A percentile compares a stretch with the other conserved stretches of the same genome.
Evolutionary conservation across 306 rosid genomes (phyloP).

Genomic region (Gastrolobium bilobum): DNA sequence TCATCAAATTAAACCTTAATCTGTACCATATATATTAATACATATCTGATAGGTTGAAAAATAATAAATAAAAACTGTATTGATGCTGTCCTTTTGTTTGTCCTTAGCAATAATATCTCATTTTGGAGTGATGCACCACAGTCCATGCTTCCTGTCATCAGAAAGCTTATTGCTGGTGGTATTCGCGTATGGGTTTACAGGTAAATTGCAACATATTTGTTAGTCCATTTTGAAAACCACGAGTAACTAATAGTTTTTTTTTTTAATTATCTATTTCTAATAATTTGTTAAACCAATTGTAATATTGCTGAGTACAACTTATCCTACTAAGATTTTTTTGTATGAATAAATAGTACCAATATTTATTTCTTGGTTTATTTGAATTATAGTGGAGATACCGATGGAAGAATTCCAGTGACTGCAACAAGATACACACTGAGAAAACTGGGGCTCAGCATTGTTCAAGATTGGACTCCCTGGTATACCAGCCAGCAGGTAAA

Average conservation of each 20-base stretch:
- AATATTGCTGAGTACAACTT: not conserved
- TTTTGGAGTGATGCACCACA: constrained; percentile 72
- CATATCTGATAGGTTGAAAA: not conserved
- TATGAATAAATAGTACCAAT: not conserved
- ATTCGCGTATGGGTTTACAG: constrained; percentile 88
- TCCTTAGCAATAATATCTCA: constrained; percentile 57
- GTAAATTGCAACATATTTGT: constrained; percentile 48
- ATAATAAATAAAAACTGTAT: not conserved
- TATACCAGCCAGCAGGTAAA: constrained; percentile 57
- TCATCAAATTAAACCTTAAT: not conserved
- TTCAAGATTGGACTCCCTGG: constrained; percentile 70
- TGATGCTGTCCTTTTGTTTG: not conserved
- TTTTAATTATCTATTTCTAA: not conserved
- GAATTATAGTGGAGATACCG: constrained; percentile 61
- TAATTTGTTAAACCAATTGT: not conserved
- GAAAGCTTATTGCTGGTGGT: constrained; percentile 75
- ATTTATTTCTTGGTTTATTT: not conserved
- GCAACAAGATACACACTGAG: constrained; percentile 59
- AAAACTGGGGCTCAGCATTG: constrained; percentile 54
- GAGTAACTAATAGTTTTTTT: not conserved
- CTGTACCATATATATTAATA: not conserved
- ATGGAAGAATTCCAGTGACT: constrained; percentile 65
- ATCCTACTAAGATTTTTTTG: not conserved
- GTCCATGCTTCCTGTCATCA: constrained; percentile 73
- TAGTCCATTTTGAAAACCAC: not conserved